phyloP scores from a whole-genome alignment of 257 asterid genomes.

The Datura wrightii region DNA sequence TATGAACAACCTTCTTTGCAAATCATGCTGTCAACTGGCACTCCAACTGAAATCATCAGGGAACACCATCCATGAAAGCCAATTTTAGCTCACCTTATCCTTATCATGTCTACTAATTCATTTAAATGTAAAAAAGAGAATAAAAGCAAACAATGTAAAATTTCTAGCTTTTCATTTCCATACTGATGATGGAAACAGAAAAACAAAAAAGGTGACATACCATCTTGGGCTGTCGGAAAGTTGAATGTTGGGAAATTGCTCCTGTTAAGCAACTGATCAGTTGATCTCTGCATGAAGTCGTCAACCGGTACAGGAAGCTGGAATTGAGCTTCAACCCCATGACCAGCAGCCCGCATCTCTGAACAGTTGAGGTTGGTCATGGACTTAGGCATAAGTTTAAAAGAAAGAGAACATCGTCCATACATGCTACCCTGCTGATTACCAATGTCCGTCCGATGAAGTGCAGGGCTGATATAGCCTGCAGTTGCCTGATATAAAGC shows the following conservation, averaged over 20 bases:
- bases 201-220: conserved; percentile 42
- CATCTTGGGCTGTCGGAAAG: conserved; percentile 81
- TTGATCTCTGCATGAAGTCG: conserved; percentile 93
- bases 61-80: conserved; percentile 3
- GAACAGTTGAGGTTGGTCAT: conserved; percentile 84
- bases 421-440: conserved; percentile 65
- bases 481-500: conserved; percentile 98
- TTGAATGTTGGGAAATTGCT: conserved; percentile 59
- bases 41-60: background rate
- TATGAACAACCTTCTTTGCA: conserved; percentile 4
- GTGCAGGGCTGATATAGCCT: conserved; percentile 85
- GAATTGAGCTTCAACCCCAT: conserved; percentile 92
- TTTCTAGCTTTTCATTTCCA: background rate
- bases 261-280: conserved; percentile 82
- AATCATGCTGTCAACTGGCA: conserved; percentile 22
- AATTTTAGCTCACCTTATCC: conserved; percentile 17
- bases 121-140: background rate
- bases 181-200: background rate
- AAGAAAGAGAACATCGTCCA: conserved; percentile 83
- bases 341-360: conserved; percentile 99
- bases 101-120: background rate
- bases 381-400: conserved; percentile 95
- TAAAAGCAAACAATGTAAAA: background rate
- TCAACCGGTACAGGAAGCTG: conserved; percentile 92
- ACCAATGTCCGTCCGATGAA: conserved; percentile 64